Conservation (phyloP, 2,329 filamentous ascomycete species). For the Aspergillus ustus region DNA sequence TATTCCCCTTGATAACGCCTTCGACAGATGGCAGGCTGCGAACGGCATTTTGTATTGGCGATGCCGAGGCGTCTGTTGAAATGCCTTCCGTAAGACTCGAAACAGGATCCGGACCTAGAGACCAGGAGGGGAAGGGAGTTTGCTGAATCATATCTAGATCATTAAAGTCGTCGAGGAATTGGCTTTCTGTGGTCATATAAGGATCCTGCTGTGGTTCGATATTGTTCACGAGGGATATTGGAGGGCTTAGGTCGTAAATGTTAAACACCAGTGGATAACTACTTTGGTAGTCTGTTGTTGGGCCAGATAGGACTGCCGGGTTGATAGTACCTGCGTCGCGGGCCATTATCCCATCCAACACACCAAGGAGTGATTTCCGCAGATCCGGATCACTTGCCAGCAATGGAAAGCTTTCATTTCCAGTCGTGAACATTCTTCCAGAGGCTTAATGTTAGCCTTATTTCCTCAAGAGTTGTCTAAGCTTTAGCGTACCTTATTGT, state of each 20-base stretch:
- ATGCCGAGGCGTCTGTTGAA: slow-evolving; percentile 2
- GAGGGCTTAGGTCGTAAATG: neutral
- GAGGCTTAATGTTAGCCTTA: no score
- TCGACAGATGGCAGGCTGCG: slow-evolving; percentile 2
- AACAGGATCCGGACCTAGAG: slow-evolving; percentile 1
- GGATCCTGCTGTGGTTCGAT: no score
- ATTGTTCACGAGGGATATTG: neutral
- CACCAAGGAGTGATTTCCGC: no score
- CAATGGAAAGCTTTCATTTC: no score
- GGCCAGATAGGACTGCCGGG: neutral
- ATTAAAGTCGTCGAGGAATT: neutral
- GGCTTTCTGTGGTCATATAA: slow-evolving; percentile 4
- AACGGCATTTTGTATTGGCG: neutral
- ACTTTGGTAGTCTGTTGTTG: neutral
- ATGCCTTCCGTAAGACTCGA: slow-evolving; percentile 2
- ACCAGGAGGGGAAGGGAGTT: slow-evolving; percentile 1
- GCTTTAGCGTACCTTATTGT: no score
- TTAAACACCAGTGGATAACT: slow-evolving; percentile 2
- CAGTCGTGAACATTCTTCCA: no score
- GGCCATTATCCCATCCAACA: no score
- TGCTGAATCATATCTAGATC: slow-evolving; percentile 1
- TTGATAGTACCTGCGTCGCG: no score
- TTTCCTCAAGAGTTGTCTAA: no score
- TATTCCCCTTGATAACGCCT: neutral
- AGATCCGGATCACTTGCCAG: no score